These are phyloP conservation scores for Lojkania enalia DNA, from an alignment of 2,329 filamentous ascomycete species.

Conservation along the genomic window DNA sequence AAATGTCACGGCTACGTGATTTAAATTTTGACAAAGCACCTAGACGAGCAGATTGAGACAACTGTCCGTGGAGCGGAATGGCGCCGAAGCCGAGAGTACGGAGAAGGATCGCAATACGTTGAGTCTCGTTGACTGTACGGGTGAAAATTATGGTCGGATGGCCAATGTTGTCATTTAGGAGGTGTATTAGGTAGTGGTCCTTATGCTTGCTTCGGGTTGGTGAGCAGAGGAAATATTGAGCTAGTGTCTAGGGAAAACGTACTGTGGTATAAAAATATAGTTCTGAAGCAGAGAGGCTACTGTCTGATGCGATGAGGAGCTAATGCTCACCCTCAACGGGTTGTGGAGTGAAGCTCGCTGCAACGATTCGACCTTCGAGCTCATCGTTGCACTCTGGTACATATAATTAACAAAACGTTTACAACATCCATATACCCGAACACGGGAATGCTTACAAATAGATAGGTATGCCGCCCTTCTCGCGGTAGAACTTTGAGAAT, in stretches of 20 bases:
- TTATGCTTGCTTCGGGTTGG: slow-evolving; percentile 75
- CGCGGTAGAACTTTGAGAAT: slow-evolving; percentile 82
- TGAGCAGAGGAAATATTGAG: slow-evolving; percentile 1
- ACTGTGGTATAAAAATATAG: slow-evolving; percentile 71
- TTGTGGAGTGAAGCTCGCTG: slow-evolving; percentile 87
- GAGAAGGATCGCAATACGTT: slow-evolving; percentile 80
- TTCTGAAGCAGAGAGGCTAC: slow-evolving; percentile 85
- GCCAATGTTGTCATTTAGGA: slow-evolving; percentile 85
- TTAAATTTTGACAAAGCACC: slow-evolving; percentile 91
- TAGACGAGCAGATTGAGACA: slow-evolving; percentile 83
- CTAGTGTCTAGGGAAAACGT: not conserved
- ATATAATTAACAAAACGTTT: too few relatives aligned
- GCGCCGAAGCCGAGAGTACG: slow-evolving; percentile 84
- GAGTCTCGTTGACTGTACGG: slow-evolving; percentile 87
- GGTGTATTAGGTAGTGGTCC: slow-evolving; percentile 83
- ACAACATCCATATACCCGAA: too few relatives aligned
- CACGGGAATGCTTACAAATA: too few relatives aligned
- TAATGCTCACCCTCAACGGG: slow-evolving; percentile 81
- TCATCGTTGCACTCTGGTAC: slow-evolving; percentile 95
- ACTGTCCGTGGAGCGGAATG: slow-evolving; percentile 89
- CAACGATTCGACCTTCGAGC: slow-evolving; percentile 86
- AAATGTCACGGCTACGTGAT: slow-evolving; percentile 75
- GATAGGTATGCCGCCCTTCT: slow-evolving; percentile 63
- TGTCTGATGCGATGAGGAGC: slow-evolving; percentile 83
- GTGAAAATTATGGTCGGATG: slow-evolving; percentile 89